Conservation (phyloP, 495 filamentous ascomycete species). For the Xylaria sp. region DNA sequence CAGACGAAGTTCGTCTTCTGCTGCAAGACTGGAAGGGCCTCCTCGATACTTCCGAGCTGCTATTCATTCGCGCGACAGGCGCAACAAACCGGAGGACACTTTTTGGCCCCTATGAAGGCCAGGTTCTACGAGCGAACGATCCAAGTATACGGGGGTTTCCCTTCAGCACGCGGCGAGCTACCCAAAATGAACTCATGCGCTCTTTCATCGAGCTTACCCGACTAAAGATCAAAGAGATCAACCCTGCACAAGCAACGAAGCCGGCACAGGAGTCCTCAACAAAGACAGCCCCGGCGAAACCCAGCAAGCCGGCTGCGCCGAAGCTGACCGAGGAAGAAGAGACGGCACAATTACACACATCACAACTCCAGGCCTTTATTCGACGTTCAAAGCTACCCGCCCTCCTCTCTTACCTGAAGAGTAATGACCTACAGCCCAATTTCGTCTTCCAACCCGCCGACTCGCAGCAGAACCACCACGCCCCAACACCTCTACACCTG, state of each 20-base stretch:
- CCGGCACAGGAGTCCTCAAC: constrained; percentile 43
- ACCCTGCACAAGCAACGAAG: constrained; percentile 61
- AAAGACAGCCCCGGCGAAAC: constrained; percentile 55
- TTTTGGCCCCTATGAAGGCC: constrained; percentile 89
- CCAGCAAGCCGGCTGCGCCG: constrained; percentile 51
- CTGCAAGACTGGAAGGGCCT: constrained; percentile 81
- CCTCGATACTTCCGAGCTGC: constrained; percentile 80
- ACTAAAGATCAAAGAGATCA: constrained; percentile 78
- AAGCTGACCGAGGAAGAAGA: constrained; percentile 85
- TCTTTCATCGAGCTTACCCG: constrained; percentile 91
- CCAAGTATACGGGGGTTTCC: constrained; percentile 87
- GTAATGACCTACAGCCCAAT: constrained; percentile 69
- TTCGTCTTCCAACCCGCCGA: constrained; percentile 78
- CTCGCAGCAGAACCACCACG: constrained; percentile 75
- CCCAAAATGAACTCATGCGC: constrained; percentile 92
- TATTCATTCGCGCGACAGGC: constrained; percentile 91
- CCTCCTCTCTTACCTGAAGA: constrained; percentile 80
- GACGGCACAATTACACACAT: constrained; percentile 76
- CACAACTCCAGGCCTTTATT: constrained; percentile 85
- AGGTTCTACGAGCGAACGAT: constrained; percentile 83
- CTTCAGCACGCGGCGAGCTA: constrained; percentile 93
- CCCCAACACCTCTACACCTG: constrained; percentile 85
- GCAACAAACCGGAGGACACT: constrained; percentile 82
- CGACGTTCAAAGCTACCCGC: constrained; percentile 89
- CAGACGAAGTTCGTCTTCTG: constrained; percentile 79